Base-by-base conservation (phyloP, 2,329 filamentous ascomycete species). In the Pleurostoma richardsiae region DNA sequence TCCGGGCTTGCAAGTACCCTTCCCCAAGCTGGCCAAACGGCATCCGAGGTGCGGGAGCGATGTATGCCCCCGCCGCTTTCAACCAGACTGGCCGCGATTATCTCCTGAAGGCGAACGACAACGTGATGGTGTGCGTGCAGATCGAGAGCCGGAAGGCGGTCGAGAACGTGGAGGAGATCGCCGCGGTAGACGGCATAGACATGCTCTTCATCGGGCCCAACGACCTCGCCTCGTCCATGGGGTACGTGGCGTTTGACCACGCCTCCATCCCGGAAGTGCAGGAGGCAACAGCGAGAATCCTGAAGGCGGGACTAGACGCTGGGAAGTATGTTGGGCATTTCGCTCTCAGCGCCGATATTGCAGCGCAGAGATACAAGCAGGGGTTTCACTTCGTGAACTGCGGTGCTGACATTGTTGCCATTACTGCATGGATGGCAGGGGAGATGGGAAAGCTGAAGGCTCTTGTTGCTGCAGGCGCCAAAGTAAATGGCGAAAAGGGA, bases 121-220 rank as follows among this genome's bases (percentile, higher is more conserved):
- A 64, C 10, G 58, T 73, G 43, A 49, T 74, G 8, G 70, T 67
- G 28, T 66, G 67, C 54, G 60, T 74, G 27, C 71, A 74, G 52
- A 73, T 74, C 33, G 71, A 73, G 57, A 68, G 69, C 2, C 54
- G 57, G 5, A 64, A 59, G n/a, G 71, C 66, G 8, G 63, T 74
- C 2, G 68, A 72, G 41, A 72, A 73, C 45, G 65, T 72, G 10
- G 70, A 73, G 40, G 67, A 58, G n/a, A 70, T 71, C 46, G 61
- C 58, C 47, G 63, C 67, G 1, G 67, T 72, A 0, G 62, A 62
- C 2, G 69, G 70, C 4, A 64, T 73, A 3, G 70, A 73, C 46
- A 53, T 72, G 44, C 52, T 73, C 26, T 72, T 73, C 52, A 68
- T 73, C 42, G 70, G 71, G 0, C 71, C 70, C 2, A 73, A 72